Conservation (phyloP, 2,329 filamentous ascomycete species). For the Dactylellina cionopaga region DNA sequence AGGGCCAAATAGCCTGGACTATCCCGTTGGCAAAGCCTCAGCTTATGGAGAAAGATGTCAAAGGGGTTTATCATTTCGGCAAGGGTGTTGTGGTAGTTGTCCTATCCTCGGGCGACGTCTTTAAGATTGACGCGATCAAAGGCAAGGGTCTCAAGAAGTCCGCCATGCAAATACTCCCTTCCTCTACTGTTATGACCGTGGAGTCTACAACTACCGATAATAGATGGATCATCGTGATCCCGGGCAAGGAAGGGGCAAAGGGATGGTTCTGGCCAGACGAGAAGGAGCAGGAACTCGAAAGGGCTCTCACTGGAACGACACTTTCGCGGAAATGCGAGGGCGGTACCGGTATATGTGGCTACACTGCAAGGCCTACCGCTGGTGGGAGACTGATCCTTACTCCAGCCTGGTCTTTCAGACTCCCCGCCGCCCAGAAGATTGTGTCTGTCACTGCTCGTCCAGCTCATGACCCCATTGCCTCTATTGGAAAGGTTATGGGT, state of each 20-base stretch:
- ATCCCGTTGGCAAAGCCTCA: constrained; percentile 67
- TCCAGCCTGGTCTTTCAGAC: constrained; percentile 77
- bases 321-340: constrained; percentile 36
- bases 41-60: constrained; percentile 70
- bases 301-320: constrained; percentile 56
- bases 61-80: constrained; percentile 71
- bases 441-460: constrained; percentile 74
- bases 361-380: constrained; percentile 52
- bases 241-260: constrained; percentile 38
- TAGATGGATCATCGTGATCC: constrained; percentile 54
- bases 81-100: constrained; percentile 70
- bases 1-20: constrained; percentile 80
- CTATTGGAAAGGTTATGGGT: constrained; percentile 91
- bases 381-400: constrained; percentile 59
- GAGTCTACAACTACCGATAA: constrained; percentile 45
- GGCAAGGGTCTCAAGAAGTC: constrained; percentile 61
- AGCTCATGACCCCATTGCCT: constrained; percentile 85
- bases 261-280: constrained; percentile 56
- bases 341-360: constrained; percentile 32
- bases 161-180: constrained; percentile 41
- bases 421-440: constrained; percentile 74
- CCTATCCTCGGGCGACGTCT: constrained; percentile 70
- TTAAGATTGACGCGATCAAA: constrained; percentile 64
- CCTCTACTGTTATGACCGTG: constrained; percentile 30
- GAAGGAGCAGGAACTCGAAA: constrained; percentile 54